Evolutionary conservation across 106 monocot species (phyloP), one percentile per base, ranked within the genome.

Genomic region (Chionographis japonica): DNA sequence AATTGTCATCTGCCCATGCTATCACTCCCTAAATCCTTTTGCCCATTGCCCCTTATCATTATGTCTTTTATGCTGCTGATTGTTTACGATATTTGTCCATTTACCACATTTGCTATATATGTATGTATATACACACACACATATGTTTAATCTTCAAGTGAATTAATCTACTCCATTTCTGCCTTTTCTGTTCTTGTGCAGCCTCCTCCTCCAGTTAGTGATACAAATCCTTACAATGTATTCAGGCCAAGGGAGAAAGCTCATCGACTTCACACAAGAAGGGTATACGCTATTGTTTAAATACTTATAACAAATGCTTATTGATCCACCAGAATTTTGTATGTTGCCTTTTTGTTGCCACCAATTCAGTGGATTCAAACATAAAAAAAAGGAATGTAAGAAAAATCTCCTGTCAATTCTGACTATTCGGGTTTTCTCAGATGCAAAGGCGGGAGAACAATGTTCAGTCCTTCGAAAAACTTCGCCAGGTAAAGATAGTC

Each of bases 201-300:
- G 97, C 92, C 97, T 15, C 92, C 92, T 58, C 97, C 97, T 16
- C 89, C 97, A 12, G 85, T 85, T 62, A 98, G 83, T 77, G 97
- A 98, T 81, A 98, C 92, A 81, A 98, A 98, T 79, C 97, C 97
- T 3, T 98, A 92, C 78, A 98, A 98, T 83, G 92, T 93, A 41
- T 98, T 98, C 72, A 89, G 97, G 77, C 92, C 97, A 58, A 92
- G 97, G 67, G 97, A 92, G 77, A 98, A 92, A 81, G 74, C 83
- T 68, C 84, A 92, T 54, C 89, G 92, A 35, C 86, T 89, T 74
- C 97, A 98, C 65, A 92, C 97, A 58, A 86, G 97, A 87, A 84
- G 97, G 90, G 97, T 98, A 52, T 56, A 89, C 78, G 37, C 19
- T 55, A 40, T 52, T 39, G 19, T 35, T 61, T 46, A 10, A 46